Percentiles rank a stretch among this genome's conserved stretches.
These are phyloP conservation scores for Thozetella sp. DNA, from an alignment of 495 filamentous ascomycete species.

Conservation along the genomic window DNA sequence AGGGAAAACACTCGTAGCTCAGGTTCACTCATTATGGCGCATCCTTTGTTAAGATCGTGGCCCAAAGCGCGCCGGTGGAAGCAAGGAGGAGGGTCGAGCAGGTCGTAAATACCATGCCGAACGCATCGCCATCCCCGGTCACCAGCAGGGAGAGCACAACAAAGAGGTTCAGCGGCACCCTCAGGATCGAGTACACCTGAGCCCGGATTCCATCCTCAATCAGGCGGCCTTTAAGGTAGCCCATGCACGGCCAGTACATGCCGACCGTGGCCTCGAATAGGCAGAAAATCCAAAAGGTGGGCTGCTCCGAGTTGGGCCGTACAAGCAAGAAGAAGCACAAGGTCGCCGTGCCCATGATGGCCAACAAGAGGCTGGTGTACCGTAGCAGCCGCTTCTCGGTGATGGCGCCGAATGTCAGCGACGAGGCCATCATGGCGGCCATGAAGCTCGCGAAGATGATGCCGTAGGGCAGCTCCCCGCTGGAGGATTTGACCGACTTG, in stretches of 20 bases:
- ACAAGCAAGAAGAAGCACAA: slow-evolving; percentile 41
- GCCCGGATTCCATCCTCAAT: slow-evolving; percentile 51
- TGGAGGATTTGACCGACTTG: slow-evolving; percentile 31
- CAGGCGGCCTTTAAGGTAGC: slow-evolving; percentile 46
- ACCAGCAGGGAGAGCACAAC: slow-evolving; percentile 49
- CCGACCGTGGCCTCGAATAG: slow-evolving; percentile 55
- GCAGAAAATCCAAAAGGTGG: slow-evolving; percentile 55
- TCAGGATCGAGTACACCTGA: slow-evolving; percentile 52
- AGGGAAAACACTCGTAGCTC: too few species aligned
- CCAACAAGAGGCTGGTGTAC: slow-evolving; percentile 34
- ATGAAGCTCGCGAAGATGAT: slow-evolving; percentile 61
- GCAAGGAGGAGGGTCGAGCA: slow-evolving; percentile 35
- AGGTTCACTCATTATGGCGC: too few species aligned
- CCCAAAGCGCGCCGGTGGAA: slow-evolving; percentile 25
- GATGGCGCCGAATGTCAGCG: slow-evolving; percentile 41
- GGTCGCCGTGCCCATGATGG: slow-evolving; percentile 30
- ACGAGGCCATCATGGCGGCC: slow-evolving; percentile 53
- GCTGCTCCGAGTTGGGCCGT: slow-evolving; percentile 34
- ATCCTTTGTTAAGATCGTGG: slow-evolving; percentile 50
- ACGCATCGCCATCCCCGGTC: slow-evolving; percentile 39
- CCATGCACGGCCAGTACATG: slow-evolving; percentile 56
- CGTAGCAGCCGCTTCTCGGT: slow-evolving; percentile 21
- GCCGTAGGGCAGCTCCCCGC: slow-evolving; percentile 49
- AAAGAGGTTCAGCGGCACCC: slow-evolving; percentile 56
- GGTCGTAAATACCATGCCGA: slow-evolving; percentile 29